Evolutionary conservation across 495 filamentous ascomycete genomes (phyloP).

Genomic region (Penicillium cataractarum): DNA sequence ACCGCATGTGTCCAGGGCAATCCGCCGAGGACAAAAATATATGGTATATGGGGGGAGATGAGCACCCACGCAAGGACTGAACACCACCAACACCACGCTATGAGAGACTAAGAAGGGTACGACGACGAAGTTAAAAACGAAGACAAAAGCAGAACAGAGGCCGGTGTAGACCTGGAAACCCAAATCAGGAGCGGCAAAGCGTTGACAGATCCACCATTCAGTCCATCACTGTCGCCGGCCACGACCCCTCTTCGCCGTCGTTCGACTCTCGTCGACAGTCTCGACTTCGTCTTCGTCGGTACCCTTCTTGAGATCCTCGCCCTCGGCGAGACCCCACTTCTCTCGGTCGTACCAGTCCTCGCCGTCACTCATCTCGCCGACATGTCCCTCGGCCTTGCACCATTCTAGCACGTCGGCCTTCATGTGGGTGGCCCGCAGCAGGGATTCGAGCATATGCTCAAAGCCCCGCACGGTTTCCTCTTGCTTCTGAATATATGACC

Average conservation of each 20-base stretch:
- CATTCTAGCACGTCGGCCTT: slow-evolving; percentile 79
- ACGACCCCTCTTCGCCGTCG: slow-evolving; percentile 65
- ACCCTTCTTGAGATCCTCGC: slow-evolving; percentile 84
- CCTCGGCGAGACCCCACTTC: slow-evolving; percentile 75
- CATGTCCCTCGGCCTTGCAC: slow-evolving; percentile 88
- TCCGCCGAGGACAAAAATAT: not conserved
- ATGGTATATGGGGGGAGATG: slow-evolving; percentile 9
- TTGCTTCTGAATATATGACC: slow-evolving; percentile 90
- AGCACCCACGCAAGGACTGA: slow-evolving; percentile 14
- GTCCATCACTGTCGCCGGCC: slow-evolving; percentile 38
- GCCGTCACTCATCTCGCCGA: slow-evolving; percentile 83
- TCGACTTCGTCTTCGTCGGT: slow-evolving; percentile 90
- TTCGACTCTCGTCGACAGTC: slow-evolving; percentile 70
- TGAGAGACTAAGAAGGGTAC: slow-evolving; percentile 17
- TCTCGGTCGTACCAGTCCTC: slow-evolving; percentile 97
- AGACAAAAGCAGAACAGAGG: not conserved
- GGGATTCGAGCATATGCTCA: slow-evolving; percentile 71
- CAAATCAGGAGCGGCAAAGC: not conserved
- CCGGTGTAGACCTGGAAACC: not conserved
- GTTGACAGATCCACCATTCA: not conserved
- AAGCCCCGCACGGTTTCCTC: slow-evolving; percentile 89
- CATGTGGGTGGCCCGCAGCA: slow-evolving; percentile 77
- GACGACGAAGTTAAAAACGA: slow-evolving; percentile 1
- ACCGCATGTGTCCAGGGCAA: slow-evolving; percentile 11
- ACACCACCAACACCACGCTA: slow-evolving; percentile 37